Percentiles rank a stretch among this genome's conserved stretches.
Conservation (phyloP, 768 basidiomycete genomes). For the Mycena vulgaris region DNA sequence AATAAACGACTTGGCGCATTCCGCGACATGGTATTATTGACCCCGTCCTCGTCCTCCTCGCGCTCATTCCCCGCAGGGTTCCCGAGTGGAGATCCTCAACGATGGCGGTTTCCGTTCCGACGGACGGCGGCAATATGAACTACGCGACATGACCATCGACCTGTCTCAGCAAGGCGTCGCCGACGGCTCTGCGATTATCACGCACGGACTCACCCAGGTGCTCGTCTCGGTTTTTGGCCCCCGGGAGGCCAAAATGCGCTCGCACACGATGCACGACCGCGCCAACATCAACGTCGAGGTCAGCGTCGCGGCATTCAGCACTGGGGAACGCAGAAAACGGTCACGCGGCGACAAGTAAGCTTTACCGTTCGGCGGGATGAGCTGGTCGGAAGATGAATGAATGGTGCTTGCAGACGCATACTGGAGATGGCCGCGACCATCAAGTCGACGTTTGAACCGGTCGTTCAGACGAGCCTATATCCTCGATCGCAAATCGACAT, state of each 20-base stretch:
- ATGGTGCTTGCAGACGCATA: conserved; percentile 71
- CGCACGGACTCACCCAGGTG: conserved; percentile 93
- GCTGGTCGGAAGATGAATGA: conserved; percentile 22
- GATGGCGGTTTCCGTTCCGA: conserved; percentile 93
- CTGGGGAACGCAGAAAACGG: conserved; percentile 83
- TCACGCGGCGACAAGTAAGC: conserved; percentile 91
- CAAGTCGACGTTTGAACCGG: conserved; percentile 96
- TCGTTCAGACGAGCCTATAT: conserved; percentile 91
- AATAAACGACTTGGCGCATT: neutral
- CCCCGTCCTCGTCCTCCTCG: conserved; percentile 21
- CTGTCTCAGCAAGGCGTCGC: conserved; percentile 82
- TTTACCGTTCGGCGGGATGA: conserved; percentile 15
- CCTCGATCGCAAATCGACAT: conserved; percentile 97
- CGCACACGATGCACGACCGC: conserved; percentile 87
- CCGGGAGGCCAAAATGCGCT: conserved; percentile 87
- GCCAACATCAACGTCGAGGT: conserved; percentile 94
- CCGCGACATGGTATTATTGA: conserved; percentile 24
- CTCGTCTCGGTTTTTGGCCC: conserved; percentile 93
- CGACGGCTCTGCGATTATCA: conserved; percentile 88
- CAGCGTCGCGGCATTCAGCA: conserved; percentile 88
- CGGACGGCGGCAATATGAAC: conserved; percentile 92
- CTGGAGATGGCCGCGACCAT: conserved; percentile 90
- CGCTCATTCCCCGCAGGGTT: conserved; percentile 52
- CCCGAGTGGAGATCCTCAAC: conserved; percentile 83
- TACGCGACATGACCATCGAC: conserved; percentile 86